Base-by-base conservation (phyloP, 2,329 filamentous ascomycete genomes). In the Ophiosphaerella herpotricha region DNA sequence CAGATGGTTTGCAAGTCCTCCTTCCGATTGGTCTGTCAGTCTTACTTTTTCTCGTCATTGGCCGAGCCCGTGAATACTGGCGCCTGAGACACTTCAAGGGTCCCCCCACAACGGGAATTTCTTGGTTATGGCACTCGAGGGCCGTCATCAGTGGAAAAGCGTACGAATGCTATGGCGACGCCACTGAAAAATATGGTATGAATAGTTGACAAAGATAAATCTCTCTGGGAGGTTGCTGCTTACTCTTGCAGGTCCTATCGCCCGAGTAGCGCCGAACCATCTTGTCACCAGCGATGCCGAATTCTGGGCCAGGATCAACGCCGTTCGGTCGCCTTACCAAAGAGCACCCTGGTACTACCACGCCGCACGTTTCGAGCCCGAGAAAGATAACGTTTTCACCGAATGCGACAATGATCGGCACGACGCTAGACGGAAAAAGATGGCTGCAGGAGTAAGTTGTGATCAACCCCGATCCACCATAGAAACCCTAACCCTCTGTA, bases 341-440 rank as follows among this genome's bases (percentile, higher is more conserved):
- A 70, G 75, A 31, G 58, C 65, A 12, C 55, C 60, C 5, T 73
- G 69, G 69, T 74, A 68, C 43, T 70, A 75, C 48, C 61, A 69
- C 37, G 77, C 74, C 4, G 73, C 80, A 48, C 75, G 77, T 12
- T 74, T 86, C 52, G 78, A 85, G 49, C 78, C 80, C 0, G 74
- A 78, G n/a, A 70, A 73, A 4, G 79, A 84, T 58, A 83, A 80
- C 46, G 71, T 84, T 31, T 83, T 85, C 50, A 79, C 75, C 2
- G 74, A 80, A 55, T 75, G 75, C 4, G 73, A 83, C 49, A 79
- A 77, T 36, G 73, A 72, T 5, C 74, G 75, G 36, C 82, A 85
- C 54, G 66, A 71, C 48, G 61, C 55, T 6, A 55, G 68, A 42
- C 54, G 67, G 34, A 78, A 77, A 57, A 79, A 82, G 53, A 78